Conservation (phyloP, 78 protist genomes). For the Emiliania huxleyi region DNA sequence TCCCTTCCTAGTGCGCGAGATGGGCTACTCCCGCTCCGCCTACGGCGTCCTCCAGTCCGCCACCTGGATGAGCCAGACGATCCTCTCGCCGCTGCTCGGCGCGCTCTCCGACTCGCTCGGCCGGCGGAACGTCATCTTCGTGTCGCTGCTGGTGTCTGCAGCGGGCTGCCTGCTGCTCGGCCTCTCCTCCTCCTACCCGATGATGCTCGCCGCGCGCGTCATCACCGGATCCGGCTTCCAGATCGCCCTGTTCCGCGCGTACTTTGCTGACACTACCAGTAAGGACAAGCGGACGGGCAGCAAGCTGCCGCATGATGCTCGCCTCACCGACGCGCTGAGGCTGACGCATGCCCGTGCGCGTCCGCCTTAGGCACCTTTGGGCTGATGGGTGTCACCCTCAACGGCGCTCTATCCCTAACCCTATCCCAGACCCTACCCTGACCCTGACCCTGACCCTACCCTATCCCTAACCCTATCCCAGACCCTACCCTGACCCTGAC, state of each 20-base stretch:
- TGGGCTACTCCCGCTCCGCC: background rate
- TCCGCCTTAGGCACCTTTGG: background rate
- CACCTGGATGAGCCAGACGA: background rate
- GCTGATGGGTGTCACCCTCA: background rate
- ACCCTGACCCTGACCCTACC: too few relatives aligned
- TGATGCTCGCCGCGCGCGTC: background rate
- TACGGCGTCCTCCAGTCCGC: background rate
- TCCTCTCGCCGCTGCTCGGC: constrained; percentile 4
- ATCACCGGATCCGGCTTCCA: constrained; percentile 5
- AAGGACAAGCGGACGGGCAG: background rate
- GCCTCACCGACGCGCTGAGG: background rate
- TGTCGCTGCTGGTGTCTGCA: background rate
- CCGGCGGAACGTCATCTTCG: background rate
- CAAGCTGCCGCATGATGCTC: background rate
- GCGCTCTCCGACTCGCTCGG: background rate
- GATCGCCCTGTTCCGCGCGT: constrained; percentile 17
- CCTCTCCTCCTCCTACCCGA: background rate
- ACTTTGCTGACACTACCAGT: background rate
- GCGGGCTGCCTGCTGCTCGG: background rate
- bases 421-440: too few relatives aligned
- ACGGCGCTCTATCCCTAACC: too few relatives aligned
- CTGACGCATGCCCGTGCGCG: too few relatives aligned
- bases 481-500: too few relatives aligned
- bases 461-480: too few relatives aligned
- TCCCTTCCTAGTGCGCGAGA: background rate